Evolutionary conservation across 768 basidiomycete genomes (phyloP), one percentile per base, ranked within the genome.

Genomic region (Boletus coccyginus): DNA sequence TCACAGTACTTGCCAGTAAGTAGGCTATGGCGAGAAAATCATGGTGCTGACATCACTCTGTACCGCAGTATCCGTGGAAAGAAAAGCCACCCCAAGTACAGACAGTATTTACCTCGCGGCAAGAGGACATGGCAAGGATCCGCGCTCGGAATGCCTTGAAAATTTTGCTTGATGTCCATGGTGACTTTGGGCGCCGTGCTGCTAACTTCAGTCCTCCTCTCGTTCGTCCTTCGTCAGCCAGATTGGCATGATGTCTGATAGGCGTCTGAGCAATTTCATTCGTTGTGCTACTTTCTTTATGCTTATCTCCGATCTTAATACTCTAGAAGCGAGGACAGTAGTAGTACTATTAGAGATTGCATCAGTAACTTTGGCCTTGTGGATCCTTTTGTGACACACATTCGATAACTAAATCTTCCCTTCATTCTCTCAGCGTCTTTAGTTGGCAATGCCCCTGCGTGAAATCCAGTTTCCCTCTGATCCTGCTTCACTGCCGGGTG

Each of bases 131-230:
- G 75, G 84, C 93, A 32, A 85, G 87, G 68, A 82, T 96, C 42
- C 83, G 97, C 52, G 96, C 97, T 19, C 81, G 96, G 55, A 98
- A 98, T 77, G 96, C 94, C 14, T 82, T 99, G 66, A 94, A 94
- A 73, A 93, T 94, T 57, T 72, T 94, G 59, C 75, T 94, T 67
- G 93, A 94, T 64, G 88, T 92, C 39, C 91, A 92, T 72, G 90
- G 90, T n/a, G 90, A 94, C 70, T 90, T 93, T 75, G 88, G 88
- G 27, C 78, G 84, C 48, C 79, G 82, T 43, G 82, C 80, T 16
- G 76, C 77, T 29, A 71, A 58, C 46, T 71, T 71, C 40, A 65
- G 32, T 13, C 69, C 69, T 36, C 63, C 69, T 40, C 51, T 70
- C 19, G 47, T 62, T 33, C 60, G 61, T 4, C 36, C 67, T 17